Evolutionary conservation across 805 yeast genomes (phyloP), one percentile per base, ranked within the genome.

Genomic region (Helenozyma rhizophorensis): DNA sequence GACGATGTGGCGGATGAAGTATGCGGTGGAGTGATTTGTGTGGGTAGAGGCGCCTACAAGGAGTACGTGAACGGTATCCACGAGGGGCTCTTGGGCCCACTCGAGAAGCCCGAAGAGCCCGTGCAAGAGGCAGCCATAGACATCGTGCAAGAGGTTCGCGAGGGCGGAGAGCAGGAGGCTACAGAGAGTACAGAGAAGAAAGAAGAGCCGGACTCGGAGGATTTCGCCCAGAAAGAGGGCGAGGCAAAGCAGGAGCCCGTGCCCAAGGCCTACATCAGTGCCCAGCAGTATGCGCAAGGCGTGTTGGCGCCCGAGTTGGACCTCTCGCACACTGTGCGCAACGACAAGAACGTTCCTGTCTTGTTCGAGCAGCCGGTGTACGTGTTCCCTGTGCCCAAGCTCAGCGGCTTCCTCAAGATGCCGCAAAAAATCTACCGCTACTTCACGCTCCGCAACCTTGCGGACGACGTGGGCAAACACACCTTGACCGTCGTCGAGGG

Each of bases 1-100:
- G 66, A 78, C 2, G 56, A 66, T 21, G 67, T 60, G 4, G 30
- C 43, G 2, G 66, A 68, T 21, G 71, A 76, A 3, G 53, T 54
- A 10, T 74, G 80, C 7, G 97, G 97, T 16, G 98, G 97, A 27
- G 81, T 88, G 9, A 72, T 93, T 14, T 85, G 96, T 54, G 63
- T 93, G 16, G 99, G 99, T 4, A 73, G 99, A 55, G 98, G 98
- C 36, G 90, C 97, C 0, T 93, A 76, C 56, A 90, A 90, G 56
- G 99, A 93, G 66, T 93, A 87, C 54, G 55, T 93, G 33, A 71
- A 74, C 27, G 99, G 99, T 8, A 55, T 93, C 9, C 96, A 93
- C 48, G 98, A 93, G 63, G 98, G 98, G 5, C 70, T 93, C 53
- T 60, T 93, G 28, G 98, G 98, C 0, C 97, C 97, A 2, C 63